These are phyloP conservation scores for Vinca minor DNA, from an alignment of 257 asterid species.

Conservation along the genomic window DNA sequence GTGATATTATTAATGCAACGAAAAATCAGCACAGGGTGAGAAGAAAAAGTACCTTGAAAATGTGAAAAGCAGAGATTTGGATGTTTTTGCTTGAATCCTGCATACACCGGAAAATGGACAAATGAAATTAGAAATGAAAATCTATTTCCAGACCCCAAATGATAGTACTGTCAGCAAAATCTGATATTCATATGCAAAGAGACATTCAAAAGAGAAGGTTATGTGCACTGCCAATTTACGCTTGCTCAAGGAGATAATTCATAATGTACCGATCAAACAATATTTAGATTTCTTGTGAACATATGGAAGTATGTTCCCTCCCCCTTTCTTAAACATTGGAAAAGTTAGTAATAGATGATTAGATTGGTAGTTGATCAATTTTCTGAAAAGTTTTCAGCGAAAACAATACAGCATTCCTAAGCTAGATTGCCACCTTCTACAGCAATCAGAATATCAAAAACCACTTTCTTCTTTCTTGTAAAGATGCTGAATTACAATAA, in stretches of 20 bases:
- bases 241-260: not conserved
- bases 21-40: constrained; percentile 9
- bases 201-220: not conserved
- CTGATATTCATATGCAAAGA: not conserved
- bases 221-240: not conserved
- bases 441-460: not conserved
- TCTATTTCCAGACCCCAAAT: not conserved
- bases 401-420: not conserved
- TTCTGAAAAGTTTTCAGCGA: too few relatives aligned
- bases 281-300: not conserved
- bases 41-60: constrained; percentile 70
- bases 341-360: not conserved
- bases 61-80: constrained; percentile 88
- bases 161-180: not conserved
- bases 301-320: not conserved
- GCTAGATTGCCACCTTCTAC: not conserved
- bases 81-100: constrained; percentile 98
- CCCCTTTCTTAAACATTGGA: not conserved
- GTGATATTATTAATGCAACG: not conserved
- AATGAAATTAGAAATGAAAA: constrained; percentile 5
- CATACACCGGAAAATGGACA: constrained; percentile 16
- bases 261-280: not conserved
- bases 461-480: too few relatives aligned
- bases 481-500: not conserved
- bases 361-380: not conserved